Evolutionary conservation across 352 stramenopile species (phyloP).

Genomic region (Phytophthora crassamura): DNA sequence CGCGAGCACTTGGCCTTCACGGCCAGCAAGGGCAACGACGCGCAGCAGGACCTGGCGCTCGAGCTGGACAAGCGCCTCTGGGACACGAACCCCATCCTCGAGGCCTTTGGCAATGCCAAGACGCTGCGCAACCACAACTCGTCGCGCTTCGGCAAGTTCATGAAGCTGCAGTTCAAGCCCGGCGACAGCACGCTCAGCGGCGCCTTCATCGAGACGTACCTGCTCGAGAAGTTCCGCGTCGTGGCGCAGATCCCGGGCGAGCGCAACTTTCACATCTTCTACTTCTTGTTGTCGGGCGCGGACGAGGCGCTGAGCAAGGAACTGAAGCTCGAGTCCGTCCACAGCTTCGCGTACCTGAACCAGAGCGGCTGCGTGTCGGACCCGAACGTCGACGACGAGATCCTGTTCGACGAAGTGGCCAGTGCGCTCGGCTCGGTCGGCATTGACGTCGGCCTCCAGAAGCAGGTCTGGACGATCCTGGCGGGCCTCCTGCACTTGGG

Average conservation of each 20-base stretch:
- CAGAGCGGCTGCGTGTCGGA: slow-evolving; percentile 86
- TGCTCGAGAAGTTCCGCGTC: slow-evolving; percentile 92
- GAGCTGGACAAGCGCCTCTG: slow-evolving; percentile 88
- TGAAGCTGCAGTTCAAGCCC: slow-evolving; percentile 90
- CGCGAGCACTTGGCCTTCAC: slow-evolving; percentile 72
- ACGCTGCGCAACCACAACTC: slow-evolving; percentile 91
- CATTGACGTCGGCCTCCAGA: slow-evolving; percentile 72
- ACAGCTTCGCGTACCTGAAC: slow-evolving; percentile 86
- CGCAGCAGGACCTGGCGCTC: slow-evolving; percentile 68
- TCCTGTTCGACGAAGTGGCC: slow-evolving; percentile 85
- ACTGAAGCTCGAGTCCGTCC: slow-evolving; percentile 60
- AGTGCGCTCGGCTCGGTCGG: slow-evolving; percentile 81
- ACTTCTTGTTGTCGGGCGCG: slow-evolving; percentile 86
- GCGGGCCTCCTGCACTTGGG: slow-evolving; percentile 82
- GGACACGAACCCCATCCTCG: slow-evolving; percentile 91
- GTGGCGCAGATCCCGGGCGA: slow-evolving; percentile 87
- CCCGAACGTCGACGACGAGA: slow-evolving; percentile 88
- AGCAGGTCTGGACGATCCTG: slow-evolving; percentile 80
- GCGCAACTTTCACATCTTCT: slow-evolving; percentile 94
- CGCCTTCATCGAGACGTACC: slow-evolving; percentile 89
- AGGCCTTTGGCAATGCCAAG: slow-evolving; percentile 91
- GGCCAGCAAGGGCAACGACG: slow-evolving; percentile 34
- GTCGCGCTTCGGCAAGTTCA: slow-evolving; percentile 89
- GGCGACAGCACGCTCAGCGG: slow-evolving; percentile 74
- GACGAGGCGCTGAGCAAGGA: slow-evolving; percentile 63